Conservation (phyloP, 345 rosid genomes). For the Citrus glauca region DNA sequence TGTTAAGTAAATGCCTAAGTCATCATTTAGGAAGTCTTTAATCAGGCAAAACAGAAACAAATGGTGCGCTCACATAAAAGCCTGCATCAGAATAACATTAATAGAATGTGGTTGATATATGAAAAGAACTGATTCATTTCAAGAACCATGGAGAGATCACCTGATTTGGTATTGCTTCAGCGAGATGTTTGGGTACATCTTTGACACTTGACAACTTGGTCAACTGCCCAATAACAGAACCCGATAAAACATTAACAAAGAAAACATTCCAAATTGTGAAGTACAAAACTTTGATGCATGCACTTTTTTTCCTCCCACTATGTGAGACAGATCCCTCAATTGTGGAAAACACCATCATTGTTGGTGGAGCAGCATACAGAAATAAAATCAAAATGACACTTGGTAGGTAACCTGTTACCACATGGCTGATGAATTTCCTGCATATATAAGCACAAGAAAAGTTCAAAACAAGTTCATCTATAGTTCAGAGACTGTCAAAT, state of each 20-base stretch:
- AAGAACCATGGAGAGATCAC: conserved; percentile 30
- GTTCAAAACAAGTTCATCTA: not conserved
- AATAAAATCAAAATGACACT: conserved; percentile 77
- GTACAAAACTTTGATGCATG: conserved; percentile 69
- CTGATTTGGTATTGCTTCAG: conserved; percentile 74
- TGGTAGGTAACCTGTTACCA: conserved; percentile 93
- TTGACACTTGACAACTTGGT: conserved; percentile 53
- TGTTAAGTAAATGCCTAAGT: not conserved
- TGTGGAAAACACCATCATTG: conserved; percentile 82
- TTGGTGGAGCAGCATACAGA: conserved; percentile 74
- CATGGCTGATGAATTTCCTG: conserved; percentile 47
- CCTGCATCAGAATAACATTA: not conserved
- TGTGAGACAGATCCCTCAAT: conserved; percentile 75
- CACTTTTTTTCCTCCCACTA: conserved; percentile 77
- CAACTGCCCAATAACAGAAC: conserved; percentile 57
- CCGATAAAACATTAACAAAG: conserved; percentile 79
- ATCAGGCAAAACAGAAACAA: not conserved
- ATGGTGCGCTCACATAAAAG: not conserved
- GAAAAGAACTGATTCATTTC: not conserved
- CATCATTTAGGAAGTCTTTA: not conserved
- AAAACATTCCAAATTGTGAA: conserved; percentile 97
- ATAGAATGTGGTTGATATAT: not conserved
- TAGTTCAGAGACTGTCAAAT: not conserved
- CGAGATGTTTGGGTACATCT: conserved; percentile 64
- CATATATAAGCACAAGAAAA: conserved; percentile 13